Evolutionary conservation across 257 asterid genomes (phyloP).

Genomic region (Prunella vulgaris): DNA sequence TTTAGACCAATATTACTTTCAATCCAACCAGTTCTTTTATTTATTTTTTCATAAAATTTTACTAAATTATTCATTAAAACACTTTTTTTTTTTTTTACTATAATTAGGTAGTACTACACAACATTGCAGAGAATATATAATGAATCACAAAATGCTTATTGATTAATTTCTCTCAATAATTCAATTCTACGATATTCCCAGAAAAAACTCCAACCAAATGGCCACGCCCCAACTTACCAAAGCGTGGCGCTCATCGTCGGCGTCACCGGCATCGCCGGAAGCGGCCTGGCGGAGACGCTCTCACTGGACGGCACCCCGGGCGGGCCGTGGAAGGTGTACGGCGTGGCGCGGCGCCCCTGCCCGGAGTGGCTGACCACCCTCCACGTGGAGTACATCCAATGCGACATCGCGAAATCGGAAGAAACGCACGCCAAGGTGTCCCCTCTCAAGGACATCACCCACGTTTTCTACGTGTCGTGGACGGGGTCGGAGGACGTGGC

Average conservation of each 20-base stretch:
- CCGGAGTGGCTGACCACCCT: slow-evolving; percentile 62
- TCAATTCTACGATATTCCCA: no score
- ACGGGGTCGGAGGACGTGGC: slow-evolving; percentile 55
- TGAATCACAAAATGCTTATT: neutral
- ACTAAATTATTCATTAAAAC: no score
- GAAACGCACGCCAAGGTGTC: slow-evolving; percentile 52
- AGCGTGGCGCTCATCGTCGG: slow-evolving; percentile 66
- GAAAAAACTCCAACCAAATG: slow-evolving; percentile 37
- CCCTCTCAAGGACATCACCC: slow-evolving; percentile 50
- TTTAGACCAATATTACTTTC: no score
- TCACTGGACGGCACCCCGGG: slow-evolving; percentile 67
- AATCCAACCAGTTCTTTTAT: no score
- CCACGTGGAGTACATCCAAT: slow-evolving; percentile 55
- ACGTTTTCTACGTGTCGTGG: slow-evolving; percentile 74
- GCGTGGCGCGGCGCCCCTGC: slow-evolving; percentile 64
- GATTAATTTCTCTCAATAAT: neutral
- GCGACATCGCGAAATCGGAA: slow-evolving; percentile 47
- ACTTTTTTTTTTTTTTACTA: no score
- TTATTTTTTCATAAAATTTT: no score
- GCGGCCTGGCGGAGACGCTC: slow-evolving; percentile 65
- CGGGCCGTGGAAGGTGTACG: slow-evolving; percentile 83
- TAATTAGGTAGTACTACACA: no score
- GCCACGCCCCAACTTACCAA: slow-evolving; percentile 13
- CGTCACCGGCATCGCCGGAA: slow-evolving; percentile 69
- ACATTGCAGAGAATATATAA: no score